These are phyloP conservation scores for Guillardia theta DNA, from an alignment of 78 protist species.

Conservation along the genomic window DNA sequence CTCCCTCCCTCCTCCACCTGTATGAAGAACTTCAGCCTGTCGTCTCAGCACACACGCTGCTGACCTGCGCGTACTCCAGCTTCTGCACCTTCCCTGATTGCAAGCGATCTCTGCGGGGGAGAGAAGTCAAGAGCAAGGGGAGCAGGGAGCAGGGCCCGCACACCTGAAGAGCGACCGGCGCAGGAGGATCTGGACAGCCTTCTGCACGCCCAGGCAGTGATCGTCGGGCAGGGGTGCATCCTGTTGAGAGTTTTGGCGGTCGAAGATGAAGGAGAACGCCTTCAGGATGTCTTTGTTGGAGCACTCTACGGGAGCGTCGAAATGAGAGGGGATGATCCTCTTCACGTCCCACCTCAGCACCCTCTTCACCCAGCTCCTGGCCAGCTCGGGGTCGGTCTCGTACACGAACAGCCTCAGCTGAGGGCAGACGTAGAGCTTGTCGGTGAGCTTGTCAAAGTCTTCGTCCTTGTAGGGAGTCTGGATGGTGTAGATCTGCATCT, in stretches of 20 bases:
- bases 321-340: neutral
- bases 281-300: neutral
- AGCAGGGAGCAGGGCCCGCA: no score
- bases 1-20: no score
- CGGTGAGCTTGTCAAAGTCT: neutral
- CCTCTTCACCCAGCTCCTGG: neutral
- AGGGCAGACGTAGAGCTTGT: constrained; percentile 26
- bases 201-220: neutral
- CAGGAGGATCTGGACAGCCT: neutral
- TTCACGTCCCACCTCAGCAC: neutral
- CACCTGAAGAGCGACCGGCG: neutral
- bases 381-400: constrained; percentile 10
- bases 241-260: neutral
- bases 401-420: neutral
- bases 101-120: no score
- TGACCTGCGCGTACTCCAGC: no score
- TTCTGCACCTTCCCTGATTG: no score
- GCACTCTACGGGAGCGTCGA: neutral
- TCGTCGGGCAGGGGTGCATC: neutral
- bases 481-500: neutral
- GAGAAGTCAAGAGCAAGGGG: no score
- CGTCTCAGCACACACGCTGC: no score
- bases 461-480: constrained; percentile 32
- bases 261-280: neutral
- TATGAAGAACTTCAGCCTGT: no score